These are phyloP conservation scores for Clarireedia homoeocarpa DNA, from an alignment of 2,329 filamentous ascomycete species.

Conservation along the genomic window DNA sequence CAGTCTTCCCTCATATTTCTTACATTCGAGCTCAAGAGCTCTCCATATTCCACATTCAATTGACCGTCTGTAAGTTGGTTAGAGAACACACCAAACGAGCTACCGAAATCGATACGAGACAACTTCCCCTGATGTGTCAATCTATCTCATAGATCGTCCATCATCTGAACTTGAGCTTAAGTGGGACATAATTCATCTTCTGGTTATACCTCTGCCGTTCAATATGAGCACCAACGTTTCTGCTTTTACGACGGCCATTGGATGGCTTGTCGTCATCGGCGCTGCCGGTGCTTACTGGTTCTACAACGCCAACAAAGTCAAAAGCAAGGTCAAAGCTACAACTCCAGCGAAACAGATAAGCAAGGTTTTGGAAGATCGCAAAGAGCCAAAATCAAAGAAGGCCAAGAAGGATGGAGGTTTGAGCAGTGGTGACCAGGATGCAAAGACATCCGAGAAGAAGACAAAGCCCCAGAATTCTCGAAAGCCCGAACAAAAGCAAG, in stretches of 20 bases:
- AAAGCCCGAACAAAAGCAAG: constrained; percentile 3
- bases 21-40: background rate
- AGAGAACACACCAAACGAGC: background rate
- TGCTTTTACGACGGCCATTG: constrained; percentile 30
- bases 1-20: background rate
- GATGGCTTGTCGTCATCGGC: constrained; percentile 31
- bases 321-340: constrained; percentile 13
- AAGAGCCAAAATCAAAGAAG: constrained; percentile 24
- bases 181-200: background rate
- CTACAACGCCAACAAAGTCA: constrained; percentile 17
- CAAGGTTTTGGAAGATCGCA: constrained; percentile 20
- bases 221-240: constrained; percentile 15
- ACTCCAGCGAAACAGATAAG: constrained; percentile 12
- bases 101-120: background rate
- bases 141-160: constrained; percentile 1
- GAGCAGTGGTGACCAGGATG: constrained; percentile 19
- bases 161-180: constrained; percentile 1
- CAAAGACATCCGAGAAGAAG: constrained; percentile 20
- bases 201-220: background rate
- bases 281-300: constrained; percentile 26
- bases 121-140: background rate
- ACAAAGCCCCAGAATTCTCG: constrained; percentile 10
- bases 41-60: no score
- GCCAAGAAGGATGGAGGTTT: constrained; percentile 18
- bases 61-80: background rate